These are phyloP conservation scores for Metrosideros polymorpha DNA, from an alignment of 441 rosid species.

Conservation along the genomic window DNA sequence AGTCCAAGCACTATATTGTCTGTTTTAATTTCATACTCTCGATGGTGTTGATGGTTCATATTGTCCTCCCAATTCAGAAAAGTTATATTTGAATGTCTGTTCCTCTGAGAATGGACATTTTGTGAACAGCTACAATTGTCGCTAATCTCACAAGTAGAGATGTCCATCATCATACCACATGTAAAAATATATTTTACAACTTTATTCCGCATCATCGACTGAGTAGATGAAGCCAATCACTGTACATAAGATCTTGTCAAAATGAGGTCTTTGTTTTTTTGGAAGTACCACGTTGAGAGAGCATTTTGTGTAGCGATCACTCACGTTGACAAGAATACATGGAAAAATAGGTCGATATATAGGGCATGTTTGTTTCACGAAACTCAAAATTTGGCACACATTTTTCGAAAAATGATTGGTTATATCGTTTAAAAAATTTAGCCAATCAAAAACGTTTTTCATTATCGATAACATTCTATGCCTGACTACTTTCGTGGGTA, in stretches of 20 bases:
- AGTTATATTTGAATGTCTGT: background rate
- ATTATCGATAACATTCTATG: too few species aligned
- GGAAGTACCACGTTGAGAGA: background rate
- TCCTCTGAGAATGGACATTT: background rate
- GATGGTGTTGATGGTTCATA: too few species aligned
- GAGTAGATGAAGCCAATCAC: background rate
- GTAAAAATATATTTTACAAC: background rate
- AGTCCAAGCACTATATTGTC: too few species aligned
- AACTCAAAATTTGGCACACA: too few species aligned
- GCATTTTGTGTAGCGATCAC: background rate
- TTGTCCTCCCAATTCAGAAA: too few species aligned
- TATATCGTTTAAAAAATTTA: too few species aligned
- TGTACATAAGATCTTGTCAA: background rate
- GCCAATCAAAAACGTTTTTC: too few species aligned
- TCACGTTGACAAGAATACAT: background rate
- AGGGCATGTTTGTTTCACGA: too few species aligned
- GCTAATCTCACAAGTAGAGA: background rate
- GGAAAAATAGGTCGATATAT: background rate
- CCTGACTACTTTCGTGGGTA: too few species aligned
- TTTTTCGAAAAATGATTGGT: too few species aligned
- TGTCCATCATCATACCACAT: background rate
- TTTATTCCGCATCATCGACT: background rate
- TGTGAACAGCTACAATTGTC: background rate
- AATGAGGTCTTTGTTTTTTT: too few species aligned
- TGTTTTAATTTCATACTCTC: too few species aligned